Evolutionary conservation across 768 basidiomycete genomes (phyloP).

Genomic region (Leccinum boreale): DNA sequence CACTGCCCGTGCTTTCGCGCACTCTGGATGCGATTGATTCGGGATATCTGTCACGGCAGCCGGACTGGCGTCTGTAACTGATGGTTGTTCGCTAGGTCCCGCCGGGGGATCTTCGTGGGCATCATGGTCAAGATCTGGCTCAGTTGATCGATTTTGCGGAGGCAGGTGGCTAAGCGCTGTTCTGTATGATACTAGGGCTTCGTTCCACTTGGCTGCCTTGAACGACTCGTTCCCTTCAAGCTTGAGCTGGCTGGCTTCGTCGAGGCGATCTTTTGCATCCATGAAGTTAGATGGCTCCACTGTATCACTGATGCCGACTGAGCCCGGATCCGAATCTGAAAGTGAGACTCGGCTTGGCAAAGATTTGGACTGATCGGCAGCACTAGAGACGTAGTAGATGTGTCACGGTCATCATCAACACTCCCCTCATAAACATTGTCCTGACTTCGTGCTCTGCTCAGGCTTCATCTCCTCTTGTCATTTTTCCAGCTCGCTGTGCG

Average conservation of each 20-base stretch:
- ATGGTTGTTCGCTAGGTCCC: slow-evolving; percentile 10
- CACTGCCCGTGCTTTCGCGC: slow-evolving; percentile 61
- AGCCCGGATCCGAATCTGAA: background rate
- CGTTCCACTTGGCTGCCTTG: slow-evolving; percentile 59
- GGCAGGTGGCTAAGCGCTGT: slow-evolving; percentile 69
- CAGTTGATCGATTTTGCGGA: slow-evolving; percentile 31
- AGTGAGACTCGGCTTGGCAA: background rate
- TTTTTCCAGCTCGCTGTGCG: slow-evolving; percentile 13
- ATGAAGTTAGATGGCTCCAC: background rate
- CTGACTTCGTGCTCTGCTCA: background rate
- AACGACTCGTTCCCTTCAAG: slow-evolving; percentile 74
- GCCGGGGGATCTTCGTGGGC: slow-evolving; percentile 20
- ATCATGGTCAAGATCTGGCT: slow-evolving; percentile 16
- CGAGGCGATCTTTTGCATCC: slow-evolving; percentile 40
- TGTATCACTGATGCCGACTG: background rate
- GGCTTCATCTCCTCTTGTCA: background rate
- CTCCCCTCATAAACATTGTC: background rate
- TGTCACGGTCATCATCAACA: background rate
- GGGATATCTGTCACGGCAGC: slow-evolving; percentile 16
- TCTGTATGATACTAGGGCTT: slow-evolving; percentile 69
- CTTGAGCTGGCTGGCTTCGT: slow-evolving; percentile 62
- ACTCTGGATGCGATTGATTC: slow-evolving; percentile 41
- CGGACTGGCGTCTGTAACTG: slow-evolving; percentile 6
- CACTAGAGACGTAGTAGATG: background rate
- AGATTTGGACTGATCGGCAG: background rate